Base-by-base conservation (phyloP, 1,284 basidiomycete genomes). In the Athelia sp. region DNA sequence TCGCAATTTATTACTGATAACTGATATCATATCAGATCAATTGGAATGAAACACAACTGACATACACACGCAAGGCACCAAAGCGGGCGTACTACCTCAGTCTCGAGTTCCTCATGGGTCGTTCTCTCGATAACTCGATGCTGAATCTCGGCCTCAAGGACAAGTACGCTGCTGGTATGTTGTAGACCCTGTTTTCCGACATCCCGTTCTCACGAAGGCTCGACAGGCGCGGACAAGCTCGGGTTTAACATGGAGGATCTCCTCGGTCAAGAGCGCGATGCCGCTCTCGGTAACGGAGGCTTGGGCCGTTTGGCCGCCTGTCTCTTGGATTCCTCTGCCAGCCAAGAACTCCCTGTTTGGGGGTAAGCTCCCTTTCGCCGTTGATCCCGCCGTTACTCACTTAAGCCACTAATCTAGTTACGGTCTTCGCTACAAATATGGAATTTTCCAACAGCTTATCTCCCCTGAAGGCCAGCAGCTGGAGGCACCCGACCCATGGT, bases 401-500 rank as follows among this genome's bases (percentile, higher is more conserved):
- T n/a, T 40, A 6, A 40, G 10, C 36, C 8, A 18, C 36, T n/a
- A 22, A 40, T 40, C 36, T n/a, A 40, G 93, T 40, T 95, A 94
- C 59, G 91, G 91, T 48, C 69, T 94, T 49, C 74, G 90, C 48
- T 91, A 93, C 76, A 85, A 90, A 63, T 94, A 93, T 58, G 92
- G 92, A 59, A 94, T 97, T 69, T 97, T 97, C 80, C 89, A 93
- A 68, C 94, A 97, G 71, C 79, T 93, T 50, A 91, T 92, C 62
- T 81, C 81, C 11, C 82, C 90, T 10, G 86, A 90, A 50, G 91
- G 92, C 18, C 80, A 86, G 43, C 90, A 93, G 65, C 82, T 94
- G 4, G 91, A 94, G 73, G 92, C 90, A 3, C 92, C 93, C 9
- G 93, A 96, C 67, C 92, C 93, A 54, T 96, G 93, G 93, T 75